These are phyloP conservation scores for Moniliophthora roreri DNA, from an alignment of 1,284 basidiomycete genomes.

Conservation along the genomic window DNA sequence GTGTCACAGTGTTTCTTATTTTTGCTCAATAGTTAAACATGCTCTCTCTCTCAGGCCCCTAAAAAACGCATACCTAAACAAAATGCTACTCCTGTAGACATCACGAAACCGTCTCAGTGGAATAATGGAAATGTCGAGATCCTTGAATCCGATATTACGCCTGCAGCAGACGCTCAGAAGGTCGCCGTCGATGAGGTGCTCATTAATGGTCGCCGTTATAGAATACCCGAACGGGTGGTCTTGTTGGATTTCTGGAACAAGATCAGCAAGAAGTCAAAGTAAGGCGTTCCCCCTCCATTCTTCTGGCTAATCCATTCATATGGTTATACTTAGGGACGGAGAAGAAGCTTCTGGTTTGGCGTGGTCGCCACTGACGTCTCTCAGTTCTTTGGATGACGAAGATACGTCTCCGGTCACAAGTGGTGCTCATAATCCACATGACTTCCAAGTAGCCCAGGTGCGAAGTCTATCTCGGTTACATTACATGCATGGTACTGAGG, in stretches of 20 bases:
- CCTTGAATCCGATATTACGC: slow-evolving; percentile 61
- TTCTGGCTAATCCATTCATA: not conserved
- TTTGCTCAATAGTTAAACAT: slow-evolving; percentile 8
- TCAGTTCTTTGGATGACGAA: slow-evolving; percentile 71
- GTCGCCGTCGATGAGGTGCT: slow-evolving; percentile 71
- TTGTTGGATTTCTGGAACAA: slow-evolving; percentile 96
- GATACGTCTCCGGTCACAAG: slow-evolving; percentile 30
- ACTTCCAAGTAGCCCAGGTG: slow-evolving; percentile 47
- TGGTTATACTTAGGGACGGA: slow-evolving; percentile 31
- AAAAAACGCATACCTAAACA: slow-evolving; percentile 78
- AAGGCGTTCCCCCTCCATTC: slow-evolving; percentile 35
- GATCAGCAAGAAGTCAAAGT: slow-evolving; percentile 49
- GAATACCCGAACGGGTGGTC: slow-evolving; percentile 92
- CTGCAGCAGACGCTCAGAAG: slow-evolving; percentile 34
- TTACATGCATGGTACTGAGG: not conserved
- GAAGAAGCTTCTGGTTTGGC: slow-evolving; percentile 41
- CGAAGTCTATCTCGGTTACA: not conserved
- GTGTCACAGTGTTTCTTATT: slow-evolving; percentile 24
- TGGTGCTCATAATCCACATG: slow-evolving; percentile 29
- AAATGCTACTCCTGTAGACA: slow-evolving; percentile 64
- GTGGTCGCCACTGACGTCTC: slow-evolving; percentile 73
- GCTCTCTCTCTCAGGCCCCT: slow-evolving; percentile 48
- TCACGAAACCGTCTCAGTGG: slow-evolving; percentile 64
- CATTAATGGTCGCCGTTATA: slow-evolving; percentile 84
- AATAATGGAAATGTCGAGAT: slow-evolving; percentile 96